Base-by-base conservation (phyloP, 1,284 basidiomycete genomes). In the Boletus hoseneyae region DNA sequence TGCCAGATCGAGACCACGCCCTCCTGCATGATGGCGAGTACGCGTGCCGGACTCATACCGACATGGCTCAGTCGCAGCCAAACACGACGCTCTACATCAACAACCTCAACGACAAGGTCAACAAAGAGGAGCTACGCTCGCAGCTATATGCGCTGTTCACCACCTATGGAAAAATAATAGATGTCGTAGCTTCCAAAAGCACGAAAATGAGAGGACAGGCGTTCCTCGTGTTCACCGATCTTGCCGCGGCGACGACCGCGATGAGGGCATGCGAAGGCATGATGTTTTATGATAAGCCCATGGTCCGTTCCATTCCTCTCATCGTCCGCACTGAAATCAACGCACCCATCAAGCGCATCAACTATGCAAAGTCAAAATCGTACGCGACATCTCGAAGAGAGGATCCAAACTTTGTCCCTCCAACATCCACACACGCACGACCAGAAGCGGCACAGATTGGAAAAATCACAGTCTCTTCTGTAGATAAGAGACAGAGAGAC, bases 141-240 rank as follows among this genome's bases (percentile, higher is more conserved):
- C 90, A 95, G 70, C 80, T 99, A 1, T 93, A 88, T 66, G 83
- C 87, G 23, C 82, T 99, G 47, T 99, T 99, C 75, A 87, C 86
- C 12, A 89, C 93, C 21, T 93, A 97, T 72, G 96, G 96, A 61
- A 87, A 86, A 65, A 77, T 99, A 41, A 81, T 98, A 70, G 96
- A 99, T 69, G 83, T 99, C 45, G 83, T 98, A 45, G 94, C 96
- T n/a, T 86, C 90, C 38, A 94, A 97, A 67, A 83, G 77, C 57
- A 71, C 80, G 47, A 89, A 86, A 64, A 94, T 94, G 85, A 83
- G 90, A 54, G 96, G 96, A 3, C 95, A 97, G 72, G 96, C 96
- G 1, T 99, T 97, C 69, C 82, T 99, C 61, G 94, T 97, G 55
- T 99, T 97, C 71, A 81, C 84, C 54, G 93, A 95, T 72, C 82